Evolutionary conservation across 345 rosid species (phyloP).

Genomic region (Rhodomyrtus tomentosa): DNA sequence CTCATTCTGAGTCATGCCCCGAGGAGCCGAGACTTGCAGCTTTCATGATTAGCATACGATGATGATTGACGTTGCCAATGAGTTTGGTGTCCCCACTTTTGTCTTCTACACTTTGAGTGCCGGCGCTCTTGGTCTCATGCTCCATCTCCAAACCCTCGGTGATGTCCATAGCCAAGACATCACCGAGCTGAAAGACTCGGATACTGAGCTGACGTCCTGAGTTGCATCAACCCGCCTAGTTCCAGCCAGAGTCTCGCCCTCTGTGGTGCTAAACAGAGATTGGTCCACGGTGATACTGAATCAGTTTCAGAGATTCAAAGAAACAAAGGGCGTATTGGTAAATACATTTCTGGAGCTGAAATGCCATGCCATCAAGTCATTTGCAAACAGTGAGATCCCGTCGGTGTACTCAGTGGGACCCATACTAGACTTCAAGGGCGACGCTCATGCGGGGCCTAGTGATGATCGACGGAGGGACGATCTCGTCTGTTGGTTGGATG

Average conservation of each 20-base stretch:
- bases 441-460: background rate
- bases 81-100: slow-evolving; percentile 30
- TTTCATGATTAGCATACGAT: slow-evolving; percentile 31
- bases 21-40: slow-evolving; percentile 32
- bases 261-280: background rate
- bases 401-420: slow-evolving; percentile 44
- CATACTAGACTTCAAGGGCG: slow-evolving; percentile 18
- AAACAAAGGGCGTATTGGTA: slow-evolving; percentile 32
- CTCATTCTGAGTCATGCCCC: background rate
- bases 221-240: slow-evolving; percentile 16
- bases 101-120: slow-evolving; percentile 34
- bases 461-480: background rate
- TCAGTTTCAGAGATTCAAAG: slow-evolving; percentile 4
- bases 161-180: slow-evolving; percentile 6
- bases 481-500: slow-evolving; percentile 40
- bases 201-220: slow-evolving; percentile 19
- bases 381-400: slow-evolving; percentile 3
- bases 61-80: slow-evolving; percentile 41
- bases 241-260: slow-evolving; percentile 8
- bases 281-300: background rate
- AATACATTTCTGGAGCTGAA: slow-evolving; percentile 42
- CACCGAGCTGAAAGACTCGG: slow-evolving; percentile 21
- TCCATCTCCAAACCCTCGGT: slow-evolving; percentile 7
- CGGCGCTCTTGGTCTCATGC: slow-evolving; percentile 12
- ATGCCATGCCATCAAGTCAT: slow-evolving; percentile 10